Base-by-base conservation (phyloP, 805 yeast genomes). In the Maudiozyma serrabonitensis region DNA sequence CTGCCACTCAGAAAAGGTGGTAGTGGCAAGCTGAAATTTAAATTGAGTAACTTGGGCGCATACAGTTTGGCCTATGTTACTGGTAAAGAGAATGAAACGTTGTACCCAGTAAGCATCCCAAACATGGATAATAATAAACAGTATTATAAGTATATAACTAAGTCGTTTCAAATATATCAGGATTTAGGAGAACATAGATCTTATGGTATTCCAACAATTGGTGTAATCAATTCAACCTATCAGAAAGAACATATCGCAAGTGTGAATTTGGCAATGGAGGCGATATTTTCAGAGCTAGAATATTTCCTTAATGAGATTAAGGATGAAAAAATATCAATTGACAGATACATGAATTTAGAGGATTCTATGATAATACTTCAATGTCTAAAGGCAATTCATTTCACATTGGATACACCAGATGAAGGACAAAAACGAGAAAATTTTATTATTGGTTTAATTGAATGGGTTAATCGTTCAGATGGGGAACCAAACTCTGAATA, bases 391-490 rank as follows among this genome's bases (percentile, higher is more conserved):
- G 78, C 86, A 0, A 62, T 78, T 37, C 69, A 72, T 56, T 65
- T 62, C 46, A 59, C 61, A 8, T 21, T 50, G 15, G 66, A 60
- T 38, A 3, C 69, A 69, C 21, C 63, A 63, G 59, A 58, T 11
- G 54, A 52, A 23, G 58, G 71, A 1, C 69, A 71, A 16, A 60
- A 65, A 43, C 56, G 61, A 49, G 41, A 41, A 8, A 68, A 62
- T 46, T 69, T 70, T 54, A 74, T 81, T 31, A 69, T 70, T 45
- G 59, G 72, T 39, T 63, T 81, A 35, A 64, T 74, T 15, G 74
- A 71, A 45, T 85, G 93, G 93, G 70, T 82, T 25, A 85, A 85
- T 59, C 72, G 79, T 49, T 80, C 82, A 31, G 87, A 84, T 60
- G 80, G 82, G 5, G 77, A 78, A 55, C 90, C 90, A 1, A 79